Base-by-base conservation (phyloP, 1,139 yeast species). In the Yamadazyma sp. region DNA sequence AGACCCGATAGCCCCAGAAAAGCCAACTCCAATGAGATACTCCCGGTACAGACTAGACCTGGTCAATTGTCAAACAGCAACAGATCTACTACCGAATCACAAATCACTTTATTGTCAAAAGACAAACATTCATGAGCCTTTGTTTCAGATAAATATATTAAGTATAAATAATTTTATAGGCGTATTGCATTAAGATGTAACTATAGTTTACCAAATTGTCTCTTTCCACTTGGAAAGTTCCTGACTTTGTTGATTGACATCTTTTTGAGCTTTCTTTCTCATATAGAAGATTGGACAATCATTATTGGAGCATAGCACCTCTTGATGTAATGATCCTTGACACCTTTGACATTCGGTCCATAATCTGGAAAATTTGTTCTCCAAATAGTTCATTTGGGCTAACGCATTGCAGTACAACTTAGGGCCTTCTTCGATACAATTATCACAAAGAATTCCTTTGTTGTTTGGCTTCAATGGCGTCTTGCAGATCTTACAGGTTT, bases 331-430 rank as follows among this genome's bases (percentile, higher is more conserved):
- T 16, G 95, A 86, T 0, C 97, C 97, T 53, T 94, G 97, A 60
- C 98, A 94, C 47, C 97, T 72, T 64, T 94, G 99, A 59, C 99
- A 94, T 57, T 94, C 96, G 0, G 98, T 92, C 99, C 99, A 94
- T 43, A 94, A 67, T 46, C 95, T 70, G 1, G 96, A 83, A 54
- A 88, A 94, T 52, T 85, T 84, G 45, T 79, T 77, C 57, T 94
- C 96, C 47, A 92, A 64, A 35, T 80, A 80, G 53, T 88, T 86
- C 73, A 90, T 82, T 44, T 80, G 83, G 5, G 86, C 83, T 37
- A 94, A 64, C 5, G 95, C 89, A 44, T 79, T 78, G 17, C 90
- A 81, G 54, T 89, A 92, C 27, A 89, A 62, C 52, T 79, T 84
- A 2, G 94, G 90, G 0, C 95, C 90, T 45, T 78, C 79, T 0